Evolutionary conservation across 768 basidiomycete species (phyloP).

Genomic region (Chalciporus chontae): DNA sequence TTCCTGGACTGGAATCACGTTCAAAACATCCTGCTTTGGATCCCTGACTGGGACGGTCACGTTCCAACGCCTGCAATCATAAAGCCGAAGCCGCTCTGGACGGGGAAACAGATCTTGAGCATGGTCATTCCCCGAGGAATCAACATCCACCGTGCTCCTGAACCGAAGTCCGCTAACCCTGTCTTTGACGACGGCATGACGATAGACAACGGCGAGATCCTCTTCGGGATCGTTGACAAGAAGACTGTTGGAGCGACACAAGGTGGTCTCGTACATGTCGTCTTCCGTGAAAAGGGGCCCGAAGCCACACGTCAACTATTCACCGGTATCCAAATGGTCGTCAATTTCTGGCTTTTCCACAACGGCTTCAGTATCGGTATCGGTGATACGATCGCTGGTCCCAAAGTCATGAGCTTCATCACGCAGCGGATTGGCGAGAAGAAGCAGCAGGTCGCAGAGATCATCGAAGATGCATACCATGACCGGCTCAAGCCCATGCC

Average conservation of each 20-base stretch:
- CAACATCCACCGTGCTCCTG: slow-evolving; percentile 82
- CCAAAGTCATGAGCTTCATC: slow-evolving; percentile 82
- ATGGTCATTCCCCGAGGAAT: slow-evolving; percentile 93
- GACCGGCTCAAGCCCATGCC: slow-evolving; percentile 87
- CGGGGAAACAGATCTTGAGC: slow-evolving; percentile 93
- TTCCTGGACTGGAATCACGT: slow-evolving; percentile 96
- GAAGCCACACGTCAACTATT: slow-evolving; percentile 88
- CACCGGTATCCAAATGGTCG: slow-evolving; percentile 90
- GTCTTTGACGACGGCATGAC: slow-evolving; percentile 91
- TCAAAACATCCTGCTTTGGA: slow-evolving; percentile 97
- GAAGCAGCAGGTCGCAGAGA: slow-evolving; percentile 72
- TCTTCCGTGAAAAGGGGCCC: slow-evolving; percentile 96
- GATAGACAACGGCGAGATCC: slow-evolving; percentile 94
- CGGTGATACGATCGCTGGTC: slow-evolving; percentile 95
- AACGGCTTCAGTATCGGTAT: slow-evolving; percentile 99
- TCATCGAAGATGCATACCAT: slow-evolving; percentile 81
- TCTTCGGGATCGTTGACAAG: slow-evolving; percentile 96
- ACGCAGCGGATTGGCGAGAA: slow-evolving; percentile 76
- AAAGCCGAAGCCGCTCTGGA: slow-evolving; percentile 97
- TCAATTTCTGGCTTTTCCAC: slow-evolving; percentile 99
- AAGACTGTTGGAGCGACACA: slow-evolving; percentile 97
- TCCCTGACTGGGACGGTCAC: slow-evolving; percentile 94
- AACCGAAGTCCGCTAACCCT: slow-evolving; percentile 75
- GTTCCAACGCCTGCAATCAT: slow-evolving; percentile 92
- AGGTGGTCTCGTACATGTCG: slow-evolving; percentile 93